These are phyloP conservation scores for Pichia pseudocactophila DNA, from an alignment of 805 yeast species.

Conservation along the genomic window DNA sequence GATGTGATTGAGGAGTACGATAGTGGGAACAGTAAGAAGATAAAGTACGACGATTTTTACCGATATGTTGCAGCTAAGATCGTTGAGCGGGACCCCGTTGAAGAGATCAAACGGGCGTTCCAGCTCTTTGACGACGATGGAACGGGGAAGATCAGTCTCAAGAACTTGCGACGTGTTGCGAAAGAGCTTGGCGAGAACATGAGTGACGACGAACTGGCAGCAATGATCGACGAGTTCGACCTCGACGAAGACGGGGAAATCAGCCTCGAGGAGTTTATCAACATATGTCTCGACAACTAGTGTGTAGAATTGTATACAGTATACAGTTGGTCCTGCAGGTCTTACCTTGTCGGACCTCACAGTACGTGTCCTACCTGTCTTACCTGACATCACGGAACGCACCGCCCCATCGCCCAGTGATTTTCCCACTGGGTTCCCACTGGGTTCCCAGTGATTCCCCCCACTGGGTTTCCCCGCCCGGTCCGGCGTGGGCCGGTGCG, in stretches of 20 bases:
- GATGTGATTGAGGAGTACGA: conserved; percentile 75
- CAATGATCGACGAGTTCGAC: conserved; percentile 97
- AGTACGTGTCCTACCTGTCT: too few species aligned
- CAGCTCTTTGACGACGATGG: conserved; percentile 78
- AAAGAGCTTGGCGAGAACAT: conserved; percentile 87
- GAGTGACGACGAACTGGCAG: conserved; percentile 85
- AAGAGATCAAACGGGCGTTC: conserved; percentile 87
- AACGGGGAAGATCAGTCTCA: conserved; percentile 76
- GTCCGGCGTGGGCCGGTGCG: too few species aligned
- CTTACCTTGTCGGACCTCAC: too few species aligned
- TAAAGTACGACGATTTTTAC: conserved; percentile 76
- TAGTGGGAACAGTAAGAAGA: conserved; percentile 60
- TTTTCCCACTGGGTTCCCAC: too few species aligned
- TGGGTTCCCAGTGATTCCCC: too few species aligned
- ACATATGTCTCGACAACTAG: conserved; percentile 66
- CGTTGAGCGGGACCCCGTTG: conserved; percentile 83
- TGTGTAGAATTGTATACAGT: too few species aligned
- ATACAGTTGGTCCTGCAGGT: too few species aligned
- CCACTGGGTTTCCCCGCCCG: too few species aligned
- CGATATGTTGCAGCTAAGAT: conserved; percentile 74
- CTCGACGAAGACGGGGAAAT: conserved; percentile 94
- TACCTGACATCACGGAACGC: too few species aligned
- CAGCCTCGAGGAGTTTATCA: conserved; percentile 82
- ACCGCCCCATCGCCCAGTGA: too few species aligned
- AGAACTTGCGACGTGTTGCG: conserved; percentile 81